Conservation (phyloP, 805 yeast genomes). For the Myxozyma mucilagina region DNA sequence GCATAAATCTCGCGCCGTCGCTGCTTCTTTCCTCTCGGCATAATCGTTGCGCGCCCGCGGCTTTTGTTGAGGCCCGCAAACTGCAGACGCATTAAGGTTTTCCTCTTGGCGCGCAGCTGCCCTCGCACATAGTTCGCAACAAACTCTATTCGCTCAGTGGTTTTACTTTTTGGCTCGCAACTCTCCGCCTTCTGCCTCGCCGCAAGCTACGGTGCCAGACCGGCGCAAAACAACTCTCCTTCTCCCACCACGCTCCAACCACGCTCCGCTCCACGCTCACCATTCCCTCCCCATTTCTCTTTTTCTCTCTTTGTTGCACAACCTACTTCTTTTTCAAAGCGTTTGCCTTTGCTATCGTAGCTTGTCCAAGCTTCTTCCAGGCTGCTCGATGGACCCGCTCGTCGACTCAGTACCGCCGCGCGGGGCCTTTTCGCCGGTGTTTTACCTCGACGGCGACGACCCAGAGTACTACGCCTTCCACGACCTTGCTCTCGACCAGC, state of each 20-base stretch:
- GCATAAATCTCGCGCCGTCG: too few species aligned
- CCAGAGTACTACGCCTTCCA: constrained; percentile 24
- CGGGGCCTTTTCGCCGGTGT: constrained; percentile 7
- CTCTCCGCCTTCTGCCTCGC: constrained; percentile 1
- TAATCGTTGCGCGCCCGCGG: not conserved
- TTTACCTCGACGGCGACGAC: constrained; percentile 21
- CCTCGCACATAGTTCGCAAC: not conserved
- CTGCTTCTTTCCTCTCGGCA: too few species aligned
- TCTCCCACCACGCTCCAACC: not conserved
- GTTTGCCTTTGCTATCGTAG: not conserved
- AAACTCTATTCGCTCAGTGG: not conserved
- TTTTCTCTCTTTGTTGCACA: not conserved
- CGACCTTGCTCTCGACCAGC: constrained; percentile 21
- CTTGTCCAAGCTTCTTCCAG: not conserved
- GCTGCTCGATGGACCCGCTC: constrained; percentile 14
- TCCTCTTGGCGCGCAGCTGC: not conserved
- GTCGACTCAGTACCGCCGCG: constrained; percentile 12
- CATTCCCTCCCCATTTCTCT: not conserved
- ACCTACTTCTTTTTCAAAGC: not conserved
- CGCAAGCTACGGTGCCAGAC: not conserved
- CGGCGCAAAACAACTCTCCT: not conserved
- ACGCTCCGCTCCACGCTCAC: not conserved
- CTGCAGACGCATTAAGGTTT: not conserved
- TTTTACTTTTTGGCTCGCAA: too few species aligned
- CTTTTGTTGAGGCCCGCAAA: constrained; percentile 3